These are phyloP conservation scores for Lepidium sativum DNA, from an alignment of 345 rosid species.

Conservation along the genomic window DNA sequence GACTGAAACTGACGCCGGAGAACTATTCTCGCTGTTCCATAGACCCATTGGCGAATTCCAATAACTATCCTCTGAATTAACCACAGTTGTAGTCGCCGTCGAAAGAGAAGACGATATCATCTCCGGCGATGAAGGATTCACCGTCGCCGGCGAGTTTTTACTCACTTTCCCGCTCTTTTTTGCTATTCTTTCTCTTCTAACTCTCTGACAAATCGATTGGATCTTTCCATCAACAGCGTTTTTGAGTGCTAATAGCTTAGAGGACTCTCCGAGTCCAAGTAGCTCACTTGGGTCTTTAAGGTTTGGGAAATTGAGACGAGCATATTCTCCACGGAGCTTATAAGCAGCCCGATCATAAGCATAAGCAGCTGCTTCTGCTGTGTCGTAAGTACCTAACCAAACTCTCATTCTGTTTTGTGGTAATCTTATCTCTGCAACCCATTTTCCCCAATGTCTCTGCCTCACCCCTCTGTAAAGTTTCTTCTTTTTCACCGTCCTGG, in stretches of 20 bases:
- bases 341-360: constrained; percentile 98
- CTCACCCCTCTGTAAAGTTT: constrained; percentile 96
- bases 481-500: constrained; percentile 39
- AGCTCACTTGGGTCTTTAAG: constrained; percentile 53
- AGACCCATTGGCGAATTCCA: constrained; percentile 37
- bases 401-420: constrained; percentile 96
- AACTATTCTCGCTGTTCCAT: constrained; percentile 40
- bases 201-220: constrained; percentile 78
- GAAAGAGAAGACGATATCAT: constrained; percentile 20
- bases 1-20: constrained; percentile 36
- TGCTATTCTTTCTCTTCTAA: constrained; percentile 50
- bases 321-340: constrained; percentile 90
- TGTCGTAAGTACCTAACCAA: constrained; percentile 91
- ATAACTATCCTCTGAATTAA: constrained; percentile 31
- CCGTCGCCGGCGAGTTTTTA: constrained; percentile 16
- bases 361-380: constrained; percentile 88
- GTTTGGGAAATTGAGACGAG: constrained; percentile 78
- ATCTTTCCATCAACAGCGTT: constrained; percentile 76
- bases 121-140: constrained; percentile 31
- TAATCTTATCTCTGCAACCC: constrained; percentile 95
- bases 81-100: background rate
- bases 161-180: constrained; percentile 42
- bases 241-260: constrained; percentile 53
- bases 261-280: constrained; percentile 50
- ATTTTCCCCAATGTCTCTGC: constrained; percentile 98